These are phyloP conservation scores for Cucurbita pepo DNA, from an alignment of 306 rosid species.

Conservation along the genomic window DNA sequence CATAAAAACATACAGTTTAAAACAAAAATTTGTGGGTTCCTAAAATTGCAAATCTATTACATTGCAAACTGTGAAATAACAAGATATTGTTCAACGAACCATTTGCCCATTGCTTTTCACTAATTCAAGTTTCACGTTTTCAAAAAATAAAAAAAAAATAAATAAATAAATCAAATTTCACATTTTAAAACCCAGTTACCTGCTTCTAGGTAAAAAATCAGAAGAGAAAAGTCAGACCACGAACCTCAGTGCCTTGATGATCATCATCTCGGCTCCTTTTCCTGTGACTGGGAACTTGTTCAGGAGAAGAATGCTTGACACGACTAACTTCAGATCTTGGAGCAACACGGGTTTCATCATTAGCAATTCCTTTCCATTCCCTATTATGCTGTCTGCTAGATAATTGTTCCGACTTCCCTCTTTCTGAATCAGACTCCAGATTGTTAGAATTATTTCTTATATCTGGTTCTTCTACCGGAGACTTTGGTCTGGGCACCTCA, in stretches of 20 bases:
- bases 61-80: not conserved
- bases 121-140: not conserved
- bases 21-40: not conserved
- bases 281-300: slow-evolving; percentile 29
- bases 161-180: too few species aligned
- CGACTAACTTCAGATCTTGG: slow-evolving; percentile 36
- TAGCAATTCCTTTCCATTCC: slow-evolving; percentile 73
- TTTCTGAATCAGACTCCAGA: slow-evolving; percentile 40
- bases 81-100: not conserved
- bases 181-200: not conserved
- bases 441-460: slow-evolving; percentile 21
- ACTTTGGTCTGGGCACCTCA: slow-evolving; percentile 32
- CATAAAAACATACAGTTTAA: not conserved
- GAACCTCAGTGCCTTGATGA: slow-evolving; percentile 34
- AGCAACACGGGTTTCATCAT: slow-evolving; percentile 47
- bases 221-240: not conserved
- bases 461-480: slow-evolving; percentile 21
- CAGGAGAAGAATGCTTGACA: slow-evolving; percentile 33
- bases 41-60: not conserved
- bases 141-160: too few species aligned
- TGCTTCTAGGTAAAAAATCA: not conserved
- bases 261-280: slow-evolving; percentile 66
- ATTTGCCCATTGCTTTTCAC: not conserved
- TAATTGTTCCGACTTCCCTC: not conserved
- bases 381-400: not conserved